Percentiles rank a stretch among this genome's conserved stretches.
Evolutionary conservation across 345 rosid species (phyloP).

Genomic region (Isatis tinctoria): DNA sequence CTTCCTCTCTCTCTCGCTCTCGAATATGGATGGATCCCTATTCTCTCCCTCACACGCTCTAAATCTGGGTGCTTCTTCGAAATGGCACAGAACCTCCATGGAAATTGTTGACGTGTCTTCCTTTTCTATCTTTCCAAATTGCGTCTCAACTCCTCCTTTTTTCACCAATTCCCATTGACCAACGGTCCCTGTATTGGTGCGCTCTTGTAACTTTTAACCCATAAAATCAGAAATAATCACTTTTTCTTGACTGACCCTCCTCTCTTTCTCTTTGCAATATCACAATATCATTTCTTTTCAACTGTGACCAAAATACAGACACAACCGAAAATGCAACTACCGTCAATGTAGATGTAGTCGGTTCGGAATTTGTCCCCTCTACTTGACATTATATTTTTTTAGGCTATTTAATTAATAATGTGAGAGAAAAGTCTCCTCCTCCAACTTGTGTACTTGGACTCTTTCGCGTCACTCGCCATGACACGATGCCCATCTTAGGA

Average conservation of each 20-base stretch:
- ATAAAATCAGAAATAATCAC: not conserved
- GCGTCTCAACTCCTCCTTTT: slow-evolving; percentile 2
- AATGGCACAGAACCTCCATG: slow-evolving; percentile 23
- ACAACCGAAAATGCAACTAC: not conserved
- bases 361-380: not conserved
- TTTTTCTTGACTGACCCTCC: not conserved
- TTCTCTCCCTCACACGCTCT: not conserved
- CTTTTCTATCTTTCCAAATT: slow-evolving; percentile 13
- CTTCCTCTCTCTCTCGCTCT: not conserved
- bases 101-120: slow-evolving; percentile 31
- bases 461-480: not conserved
- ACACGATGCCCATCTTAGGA: not conserved
- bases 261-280: not conserved
- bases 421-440: not conserved
- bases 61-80: slow-evolving; percentile 13
- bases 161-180: not conserved
- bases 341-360: not conserved
- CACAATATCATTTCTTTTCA: not conserved
- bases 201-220: not conserved
- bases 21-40: not conserved
- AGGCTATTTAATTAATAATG: not conserved
- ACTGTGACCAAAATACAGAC: not conserved
- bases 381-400: not conserved
- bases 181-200: slow-evolving; percentile 7
- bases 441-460: not conserved